These are phyloP conservation scores for Rhypophila decipiens DNA, from an alignment of 495 filamentous ascomycete genomes.

Conservation along the genomic window DNA sequence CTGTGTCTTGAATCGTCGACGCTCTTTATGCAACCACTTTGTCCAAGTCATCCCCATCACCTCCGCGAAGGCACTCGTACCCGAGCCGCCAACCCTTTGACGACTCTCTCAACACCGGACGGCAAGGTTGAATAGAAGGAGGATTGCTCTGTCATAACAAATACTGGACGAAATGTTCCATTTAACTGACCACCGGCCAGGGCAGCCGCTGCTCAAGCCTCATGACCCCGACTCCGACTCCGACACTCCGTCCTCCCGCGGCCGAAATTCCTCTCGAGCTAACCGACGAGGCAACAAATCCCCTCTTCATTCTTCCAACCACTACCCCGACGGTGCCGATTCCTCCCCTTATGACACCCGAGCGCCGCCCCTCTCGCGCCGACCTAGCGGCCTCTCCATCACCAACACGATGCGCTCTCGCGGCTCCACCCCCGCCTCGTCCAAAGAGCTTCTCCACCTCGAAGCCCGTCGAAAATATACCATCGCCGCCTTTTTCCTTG, in stretches of 20 bases:
- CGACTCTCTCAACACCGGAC: no score
- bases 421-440: constrained; percentile 37
- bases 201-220: constrained; percentile 11
- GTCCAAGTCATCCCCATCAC: no score
- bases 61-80: background rate
- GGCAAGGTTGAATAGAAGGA: no score
- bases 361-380: constrained; percentile 12
- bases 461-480: constrained; percentile 74
- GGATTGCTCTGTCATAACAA: no score
- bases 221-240: background rate
- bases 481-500: constrained; percentile 74
- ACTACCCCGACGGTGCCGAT: no score
- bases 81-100: no score
- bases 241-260: constrained; percentile 8
- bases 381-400: no score
- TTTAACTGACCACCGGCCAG: constrained; percentile 4
- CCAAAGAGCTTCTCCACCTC: no score
- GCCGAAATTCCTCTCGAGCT: constrained; percentile 4
- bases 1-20: no score
- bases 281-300: constrained; percentile 7
- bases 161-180: constrained; percentile 12
- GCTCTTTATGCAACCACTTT: no score
- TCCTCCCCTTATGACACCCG: background rate
- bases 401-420: constrained; percentile 19
- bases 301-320: background rate